Evolutionary conservation across 768 basidiomycete genomes (phyloP), one percentile per base, ranked within the genome.

Genomic region (Daedaleopsis nitida): DNA sequence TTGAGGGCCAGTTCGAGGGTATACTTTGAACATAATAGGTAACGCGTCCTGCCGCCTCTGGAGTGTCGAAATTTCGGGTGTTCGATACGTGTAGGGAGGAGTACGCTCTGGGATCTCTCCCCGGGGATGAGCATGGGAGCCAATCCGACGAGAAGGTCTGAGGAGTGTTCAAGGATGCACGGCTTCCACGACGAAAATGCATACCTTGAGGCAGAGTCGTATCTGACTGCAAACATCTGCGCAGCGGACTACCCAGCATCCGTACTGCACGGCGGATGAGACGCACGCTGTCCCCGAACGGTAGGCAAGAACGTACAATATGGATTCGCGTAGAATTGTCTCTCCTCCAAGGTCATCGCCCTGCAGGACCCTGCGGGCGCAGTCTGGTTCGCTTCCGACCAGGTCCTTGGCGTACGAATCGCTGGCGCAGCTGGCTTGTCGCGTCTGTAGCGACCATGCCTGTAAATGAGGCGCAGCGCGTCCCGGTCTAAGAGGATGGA

Each of bases 91-190:
- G 89, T 86, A 12, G 83, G 82, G n/a, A 82, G 62, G 32, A 81
- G 63, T 7, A 66, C 68, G 37, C 66, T 68, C 16, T 19, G 39
- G 24, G 77, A 60, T 17, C 21, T 42, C 47, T 53, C 34, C 7
- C 59, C 51, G 11, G 83, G 76, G 13, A 83, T 43, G n/a, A 77
- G 77, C 65, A 85, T 72, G 14, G 79, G 72, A 10, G 81, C 79
- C 48, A 91, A 72, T 52, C 89, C 86, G 44, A 91, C 72, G 54
- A 92, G 75, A 65, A 92, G 83, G 67, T 91, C 90, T 91, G 66
- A 4, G 24, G 5, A 13, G 35, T n/a, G 35, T 17, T 5, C 43
- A 47, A 44, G 45, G 39, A 19, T 23, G 37, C 27, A 53, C 17
- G 14, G 59, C 7, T 19, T 3, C 10, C 34, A 58, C 14, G 24